Conservation (phyloP, 257 asterid species). For the Solanum habrochaites region DNA sequence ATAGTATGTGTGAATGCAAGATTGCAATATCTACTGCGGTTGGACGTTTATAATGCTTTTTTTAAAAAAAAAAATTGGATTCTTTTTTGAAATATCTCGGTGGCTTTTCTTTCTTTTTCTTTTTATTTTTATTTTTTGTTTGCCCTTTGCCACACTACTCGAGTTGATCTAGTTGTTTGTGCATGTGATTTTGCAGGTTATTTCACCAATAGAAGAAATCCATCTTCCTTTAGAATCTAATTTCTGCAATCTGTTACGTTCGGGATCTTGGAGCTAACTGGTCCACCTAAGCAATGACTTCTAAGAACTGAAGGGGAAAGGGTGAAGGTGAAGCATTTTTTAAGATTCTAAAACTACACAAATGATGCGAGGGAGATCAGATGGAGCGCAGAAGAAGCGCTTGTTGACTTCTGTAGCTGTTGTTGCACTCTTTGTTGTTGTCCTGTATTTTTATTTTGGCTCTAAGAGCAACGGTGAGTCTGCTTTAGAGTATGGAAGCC, state of each 20-base stretch:
- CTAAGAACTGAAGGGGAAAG: slow-evolving; percentile 10
- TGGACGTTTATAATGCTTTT: background rate
- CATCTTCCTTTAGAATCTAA: background rate
- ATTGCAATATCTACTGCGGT: background rate
- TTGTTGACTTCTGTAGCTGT: slow-evolving; percentile 39
- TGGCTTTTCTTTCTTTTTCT: background rate
- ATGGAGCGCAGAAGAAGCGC: slow-evolving; percentile 66
- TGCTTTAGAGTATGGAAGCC: slow-evolving; percentile 81
- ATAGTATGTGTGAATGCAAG: background rate
- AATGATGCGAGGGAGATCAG: slow-evolving; percentile 72
- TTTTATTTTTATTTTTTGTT: background rate
- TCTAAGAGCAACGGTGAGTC: slow-evolving; percentile 74
- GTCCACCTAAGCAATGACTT: slow-evolving; percentile 5
- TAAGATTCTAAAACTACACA: slow-evolving; percentile 14
- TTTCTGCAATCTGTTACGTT: slow-evolving; percentile 1
- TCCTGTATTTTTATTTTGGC: slow-evolving; percentile 59
- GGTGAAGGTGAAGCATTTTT: slow-evolving; percentile 12
- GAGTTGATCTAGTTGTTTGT: background rate
- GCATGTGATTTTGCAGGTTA: background rate
- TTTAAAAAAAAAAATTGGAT: too few relatives aligned
- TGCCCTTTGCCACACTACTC: background rate
- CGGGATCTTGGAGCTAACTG: slow-evolving; percentile 2
- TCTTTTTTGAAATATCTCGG: background rate
- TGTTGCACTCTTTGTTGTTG: slow-evolving; percentile 38
- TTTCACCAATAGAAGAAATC: background rate